Percentiles rank a stretch among this genome's conserved stretches.
Conservation (phyloP, 2,329 filamentous ascomycete species). For the Fusarium kyushuense region DNA sequence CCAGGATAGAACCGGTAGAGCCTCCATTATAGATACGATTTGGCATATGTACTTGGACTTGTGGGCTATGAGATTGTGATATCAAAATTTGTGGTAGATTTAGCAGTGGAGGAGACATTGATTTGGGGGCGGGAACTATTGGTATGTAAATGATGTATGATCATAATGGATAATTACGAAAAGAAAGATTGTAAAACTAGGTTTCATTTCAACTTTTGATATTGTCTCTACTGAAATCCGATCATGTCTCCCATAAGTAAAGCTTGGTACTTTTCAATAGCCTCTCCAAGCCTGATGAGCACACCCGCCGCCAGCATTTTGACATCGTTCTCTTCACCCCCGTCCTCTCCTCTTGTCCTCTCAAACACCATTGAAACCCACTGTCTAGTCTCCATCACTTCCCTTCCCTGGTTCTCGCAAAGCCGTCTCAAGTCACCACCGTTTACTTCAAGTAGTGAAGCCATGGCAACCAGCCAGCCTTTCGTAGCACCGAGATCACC, state of each 20-base stretch:
- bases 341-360: constrained; percentile 62
- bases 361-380: constrained; percentile 87
- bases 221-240: constrained; percentile 47
- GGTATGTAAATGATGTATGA: constrained; percentile 17
- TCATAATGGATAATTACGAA: constrained; percentile 30
- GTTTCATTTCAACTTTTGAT: not conserved
- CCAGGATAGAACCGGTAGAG: constrained; percentile 47
- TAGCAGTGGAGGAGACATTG: not conserved
- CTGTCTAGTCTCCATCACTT: constrained; percentile 86
- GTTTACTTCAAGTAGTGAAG: constrained; percentile 87
- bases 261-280: constrained; percentile 83
- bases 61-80: not conserved
- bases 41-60: not conserved
- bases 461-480: constrained; percentile 81
- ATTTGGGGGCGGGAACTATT: constrained; percentile 3
- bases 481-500: constrained; percentile 76
- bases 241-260: constrained; percentile 79
- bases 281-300: constrained; percentile 81
- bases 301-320: constrained; percentile 83
- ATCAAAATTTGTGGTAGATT: not conserved
- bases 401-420: constrained; percentile 78
- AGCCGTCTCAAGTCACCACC: constrained; percentile 76
- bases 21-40: constrained; percentile 24
- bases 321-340: constrained; percentile 79
- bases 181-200: constrained; percentile 19